Evolutionary conservation across 2,329 filamentous ascomycete genomes (phyloP).

Genomic region (Diplodia intermedia): DNA sequence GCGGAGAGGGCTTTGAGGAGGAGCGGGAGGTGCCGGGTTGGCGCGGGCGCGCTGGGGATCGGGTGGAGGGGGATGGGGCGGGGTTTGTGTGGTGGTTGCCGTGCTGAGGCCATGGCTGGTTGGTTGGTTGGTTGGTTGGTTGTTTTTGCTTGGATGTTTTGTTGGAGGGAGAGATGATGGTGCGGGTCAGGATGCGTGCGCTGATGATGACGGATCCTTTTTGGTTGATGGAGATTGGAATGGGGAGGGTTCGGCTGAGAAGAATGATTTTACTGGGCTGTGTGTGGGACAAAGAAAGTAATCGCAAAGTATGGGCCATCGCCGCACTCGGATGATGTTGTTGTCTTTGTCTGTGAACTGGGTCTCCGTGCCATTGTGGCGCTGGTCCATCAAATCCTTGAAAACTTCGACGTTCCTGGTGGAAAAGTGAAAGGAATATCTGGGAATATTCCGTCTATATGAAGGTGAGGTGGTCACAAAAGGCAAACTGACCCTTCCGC

Average conservation of each 20-base stretch:
- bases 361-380: too few species aligned
- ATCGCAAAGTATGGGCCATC: not conserved
- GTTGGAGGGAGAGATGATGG: too few species aligned
- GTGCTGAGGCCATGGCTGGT: not conserved
- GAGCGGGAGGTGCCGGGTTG: too few species aligned
- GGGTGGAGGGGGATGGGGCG: not conserved
- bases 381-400: too few species aligned
- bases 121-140: not conserved
- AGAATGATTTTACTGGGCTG: not conserved
- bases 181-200: too few species aligned
- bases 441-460: too few species aligned
- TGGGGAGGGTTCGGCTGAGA: not conserved
- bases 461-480: too few species aligned
- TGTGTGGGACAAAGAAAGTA: not conserved
- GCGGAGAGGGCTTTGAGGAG: not conserved
- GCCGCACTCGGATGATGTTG: not conserved
- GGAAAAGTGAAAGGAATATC: too few species aligned
- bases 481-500: too few species aligned
- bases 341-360: not conserved
- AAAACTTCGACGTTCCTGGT: too few species aligned
- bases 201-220: not conserved
- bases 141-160: too few species aligned
- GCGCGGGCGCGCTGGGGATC: too few species aligned
- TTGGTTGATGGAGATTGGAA: not conserved
- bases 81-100: not conserved